These are phyloP conservation scores for Acmispon strigosus DNA, from an alignment of 306 rosid species.

Conservation along the genomic window DNA sequence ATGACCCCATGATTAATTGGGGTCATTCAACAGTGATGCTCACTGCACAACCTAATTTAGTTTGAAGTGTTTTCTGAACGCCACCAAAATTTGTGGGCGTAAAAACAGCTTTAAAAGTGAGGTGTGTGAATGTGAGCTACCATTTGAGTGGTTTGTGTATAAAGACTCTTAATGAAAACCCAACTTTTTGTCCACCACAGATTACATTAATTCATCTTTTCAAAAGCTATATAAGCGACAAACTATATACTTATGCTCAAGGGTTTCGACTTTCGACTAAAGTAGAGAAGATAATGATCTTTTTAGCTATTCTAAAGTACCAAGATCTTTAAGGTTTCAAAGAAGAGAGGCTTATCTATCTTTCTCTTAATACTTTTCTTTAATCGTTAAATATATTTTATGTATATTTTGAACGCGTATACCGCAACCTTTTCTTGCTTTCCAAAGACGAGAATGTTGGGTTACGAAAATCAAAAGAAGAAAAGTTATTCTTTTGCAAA, in stretches of 20 bases:
- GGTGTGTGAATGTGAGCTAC: too few species aligned
- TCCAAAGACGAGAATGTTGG: slow-evolving; percentile 80
- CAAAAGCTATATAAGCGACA: slow-evolving; percentile 69
- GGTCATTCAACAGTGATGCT: too few species aligned
- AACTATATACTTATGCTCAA: slow-evolving; percentile 69
- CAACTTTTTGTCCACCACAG: slow-evolving; percentile 32
- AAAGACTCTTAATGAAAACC: slow-evolving; percentile 23
- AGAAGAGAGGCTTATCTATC: slow-evolving; percentile 67
- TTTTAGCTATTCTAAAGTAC: slow-evolving; percentile 87
- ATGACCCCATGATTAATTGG: too few species aligned
- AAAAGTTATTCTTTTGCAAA: slow-evolving; percentile 76
- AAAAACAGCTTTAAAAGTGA: too few species aligned
- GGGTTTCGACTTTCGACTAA: slow-evolving; percentile 49
- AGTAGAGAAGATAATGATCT: slow-evolving; percentile 64
- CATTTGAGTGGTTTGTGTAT: too few species aligned
- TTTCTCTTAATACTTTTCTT: slow-evolving; percentile 38
- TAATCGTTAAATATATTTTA: slow-evolving; percentile 18
- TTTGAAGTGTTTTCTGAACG: too few species aligned
- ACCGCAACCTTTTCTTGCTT: slow-evolving; percentile 65
- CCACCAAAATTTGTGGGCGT: too few species aligned
- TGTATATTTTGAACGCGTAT: slow-evolving; percentile 40
- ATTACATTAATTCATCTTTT: slow-evolving; percentile 54
- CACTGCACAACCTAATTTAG: too few species aligned
- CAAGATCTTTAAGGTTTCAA: slow-evolving; percentile 68
- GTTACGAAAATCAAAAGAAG: slow-evolving; percentile 68